Conservation (phyloP, 371 early-diverging fungal genomes). For the Thermomucor indicae-seudaticae region DNA sequence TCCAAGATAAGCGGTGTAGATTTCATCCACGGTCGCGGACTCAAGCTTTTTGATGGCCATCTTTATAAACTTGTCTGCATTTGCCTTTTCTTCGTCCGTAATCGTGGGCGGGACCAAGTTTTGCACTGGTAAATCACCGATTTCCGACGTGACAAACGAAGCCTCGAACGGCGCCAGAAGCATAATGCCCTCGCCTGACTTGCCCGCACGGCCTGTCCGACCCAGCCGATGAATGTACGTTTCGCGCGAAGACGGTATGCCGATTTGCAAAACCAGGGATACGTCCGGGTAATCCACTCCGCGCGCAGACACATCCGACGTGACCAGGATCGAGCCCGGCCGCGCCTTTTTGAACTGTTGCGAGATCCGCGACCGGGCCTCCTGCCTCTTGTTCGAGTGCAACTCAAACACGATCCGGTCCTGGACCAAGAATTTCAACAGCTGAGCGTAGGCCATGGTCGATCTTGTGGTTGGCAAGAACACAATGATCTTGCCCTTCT, state of each 20-base stretch:
- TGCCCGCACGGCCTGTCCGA: constrained; percentile 98
- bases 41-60: constrained; percentile 28
- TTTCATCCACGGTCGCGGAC: constrained; percentile 44
- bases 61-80: constrained; percentile 13
- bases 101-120: constrained; percentile 38
- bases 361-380: constrained; percentile 67
- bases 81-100: constrained; percentile 24
- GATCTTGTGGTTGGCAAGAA: constrained; percentile 85
- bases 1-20: constrained; percentile 65
- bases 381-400: constrained; percentile 82
- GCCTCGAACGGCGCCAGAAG: constrained; percentile 85
- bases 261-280: constrained; percentile 91
- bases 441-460: constrained; percentile 70
- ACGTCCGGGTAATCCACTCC: constrained; percentile 99
- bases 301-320: constrained; percentile 99
- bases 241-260: constrained; percentile 86
- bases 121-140: constrained; percentile 50
- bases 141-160: constrained; percentile 52
- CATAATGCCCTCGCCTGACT: constrained; percentile 84
- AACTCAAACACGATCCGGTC: constrained; percentile 54
- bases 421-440: constrained; percentile 49
- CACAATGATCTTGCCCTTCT: constrained; percentile 80
- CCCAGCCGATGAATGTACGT: constrained; percentile 98
- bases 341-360: constrained; percentile 69
- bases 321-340: constrained; percentile 76